Evolutionary conservation across 805 yeast genomes (phyloP).

Genomic region (Ogataea dorogensis): DNA sequence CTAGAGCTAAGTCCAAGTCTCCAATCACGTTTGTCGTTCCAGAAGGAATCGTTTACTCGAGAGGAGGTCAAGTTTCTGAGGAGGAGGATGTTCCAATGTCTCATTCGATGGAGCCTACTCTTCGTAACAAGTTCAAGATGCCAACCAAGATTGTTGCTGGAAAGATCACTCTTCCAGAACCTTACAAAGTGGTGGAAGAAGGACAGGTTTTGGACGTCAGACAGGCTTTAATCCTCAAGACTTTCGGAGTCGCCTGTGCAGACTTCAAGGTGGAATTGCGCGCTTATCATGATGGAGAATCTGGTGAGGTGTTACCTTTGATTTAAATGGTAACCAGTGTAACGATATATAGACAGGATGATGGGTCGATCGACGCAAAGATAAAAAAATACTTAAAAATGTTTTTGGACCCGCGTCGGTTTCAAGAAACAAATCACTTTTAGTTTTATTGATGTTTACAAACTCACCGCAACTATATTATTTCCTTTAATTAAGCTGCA

Average conservation of each 20-base stretch:
- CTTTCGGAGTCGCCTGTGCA: slow-evolving; percentile 92
- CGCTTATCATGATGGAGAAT: slow-evolving; percentile 75
- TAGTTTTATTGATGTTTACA: slow-evolving; percentile 9
- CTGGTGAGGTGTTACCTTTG: slow-evolving; percentile 26
- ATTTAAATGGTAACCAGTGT: slow-evolving; percentile 6
- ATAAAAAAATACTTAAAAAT: slow-evolving; percentile 7
- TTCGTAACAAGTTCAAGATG: slow-evolving; percentile 84
- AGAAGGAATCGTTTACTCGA: slow-evolving; percentile 85
- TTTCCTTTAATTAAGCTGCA: no score
- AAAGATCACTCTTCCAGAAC: slow-evolving; percentile 73
- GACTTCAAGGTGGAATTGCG: slow-evolving; percentile 79
- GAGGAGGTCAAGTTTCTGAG: slow-evolving; percentile 87
- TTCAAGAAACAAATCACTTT: slow-evolving; percentile 8
- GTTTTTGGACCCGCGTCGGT: slow-evolving; percentile 7
- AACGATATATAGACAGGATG: slow-evolving; percentile 9
- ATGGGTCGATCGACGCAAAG: slow-evolving; percentile 16
- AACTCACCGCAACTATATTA: slow-evolving; percentile 1
- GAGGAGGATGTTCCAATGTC: slow-evolving; percentile 97
- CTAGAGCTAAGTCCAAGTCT: slow-evolving; percentile 83
- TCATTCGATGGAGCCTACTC: slow-evolving; percentile 90
- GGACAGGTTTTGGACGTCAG: slow-evolving; percentile 84
- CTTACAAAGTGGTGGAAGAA: slow-evolving; percentile 73
- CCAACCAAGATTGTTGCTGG: slow-evolving; percentile 92
- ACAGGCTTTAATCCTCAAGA: slow-evolving; percentile 88
- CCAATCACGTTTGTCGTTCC: slow-evolving; percentile 86